Base-by-base conservation (phyloP, 805 yeast genomes). In the Cyberlindnera euphorbiae region DNA sequence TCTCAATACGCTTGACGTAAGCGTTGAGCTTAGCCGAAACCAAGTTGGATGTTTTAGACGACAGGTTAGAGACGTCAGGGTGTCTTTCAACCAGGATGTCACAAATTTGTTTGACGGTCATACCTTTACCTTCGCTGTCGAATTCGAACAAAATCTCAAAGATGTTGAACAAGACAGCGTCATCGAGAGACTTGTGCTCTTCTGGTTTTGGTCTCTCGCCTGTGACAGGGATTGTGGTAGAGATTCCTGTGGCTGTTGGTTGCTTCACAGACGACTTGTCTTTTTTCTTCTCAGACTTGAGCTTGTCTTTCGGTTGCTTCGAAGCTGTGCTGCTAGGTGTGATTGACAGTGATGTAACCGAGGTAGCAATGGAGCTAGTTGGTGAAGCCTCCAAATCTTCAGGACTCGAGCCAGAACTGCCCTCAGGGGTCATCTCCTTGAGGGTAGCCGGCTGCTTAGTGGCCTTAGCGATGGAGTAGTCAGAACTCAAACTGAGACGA, bases 31-130 rank as follows among this genome's bases (percentile, higher is more conserved):
- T 84, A 14, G 95, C 95, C 47, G 84, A 75, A 3, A 84, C 89
- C 47, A 84, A 60, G 55, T 84, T 84, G 17, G 90, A 82, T 12
- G 90, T 79, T 52, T 84, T 84, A 14, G 90, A 79, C 4, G 88
- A 80, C 41, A 84, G 59, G 41, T 77, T 82, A 5, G 88, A 83
- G 88, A 83, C 84, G 33, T 82, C 88, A 1, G 94, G 94, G 56
- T 84, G 90, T 49, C 75, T 71, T 38, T 77, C 85, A 33, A 78
- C 64, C 32, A 84, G 64, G 39, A 79, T 72, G 57, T 84, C 95
- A 61, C 94, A 84, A 41, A 84, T 73, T 55, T 84, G 94, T 54
- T 84, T 84, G 22, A 84, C 95, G n/a, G 95, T 84, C 88, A 84
- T 82, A 46, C 95, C 95, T 41, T 71, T 68, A 33, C 83, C 80